Evolutionary conservation across 169 alveolate species (phyloP).

Genomic region (Cryptosporidium canis): DNA sequence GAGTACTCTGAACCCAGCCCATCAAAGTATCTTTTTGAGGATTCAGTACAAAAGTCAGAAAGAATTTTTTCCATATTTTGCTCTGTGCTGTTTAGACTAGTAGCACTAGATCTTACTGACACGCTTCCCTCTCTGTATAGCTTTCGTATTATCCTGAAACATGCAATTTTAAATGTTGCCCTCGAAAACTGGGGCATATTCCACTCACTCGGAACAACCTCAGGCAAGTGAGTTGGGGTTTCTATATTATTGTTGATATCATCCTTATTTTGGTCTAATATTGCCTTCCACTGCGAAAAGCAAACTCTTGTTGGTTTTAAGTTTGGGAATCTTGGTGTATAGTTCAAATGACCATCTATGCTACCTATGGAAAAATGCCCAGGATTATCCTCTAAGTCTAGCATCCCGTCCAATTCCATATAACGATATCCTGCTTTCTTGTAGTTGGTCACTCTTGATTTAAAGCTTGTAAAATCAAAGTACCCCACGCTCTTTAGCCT

Average conservation of each 20-base stretch:
- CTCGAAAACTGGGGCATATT: constrained; percentile 71
- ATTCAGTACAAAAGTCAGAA: constrained; percentile 23
- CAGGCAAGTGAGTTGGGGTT: constrained; percentile 68
- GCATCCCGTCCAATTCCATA: constrained; percentile 28
- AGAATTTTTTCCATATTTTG: constrained; percentile 49
- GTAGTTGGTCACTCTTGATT: constrained; percentile 56
- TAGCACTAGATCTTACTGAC: constrained; percentile 12
- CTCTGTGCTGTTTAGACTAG: background rate
- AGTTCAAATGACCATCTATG: constrained; percentile 17
- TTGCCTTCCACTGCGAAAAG: constrained; percentile 52
- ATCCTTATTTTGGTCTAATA: constrained; percentile 54
- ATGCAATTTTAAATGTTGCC: constrained; percentile 59
- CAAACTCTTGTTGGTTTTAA: constrained; percentile 50
- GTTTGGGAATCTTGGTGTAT: constrained; percentile 65
- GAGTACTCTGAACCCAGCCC: constrained; percentile 24
- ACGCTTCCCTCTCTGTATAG: constrained; percentile 38
- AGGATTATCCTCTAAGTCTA: constrained; percentile 31
- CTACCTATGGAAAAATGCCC: constrained; percentile 62
- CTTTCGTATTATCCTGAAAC: constrained; percentile 53
- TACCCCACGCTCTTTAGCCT: constrained; percentile 7
- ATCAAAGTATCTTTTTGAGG: constrained; percentile 56
- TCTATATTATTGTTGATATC: constrained; percentile 54
- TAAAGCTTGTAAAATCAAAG: constrained; percentile 33
- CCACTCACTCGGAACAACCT: constrained; percentile 65
- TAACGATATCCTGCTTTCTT: constrained; percentile 19